phyloP scores from a whole-genome alignment of 495 filamentous ascomycete species.

The Astrothelium subdiscretum region DNA sequence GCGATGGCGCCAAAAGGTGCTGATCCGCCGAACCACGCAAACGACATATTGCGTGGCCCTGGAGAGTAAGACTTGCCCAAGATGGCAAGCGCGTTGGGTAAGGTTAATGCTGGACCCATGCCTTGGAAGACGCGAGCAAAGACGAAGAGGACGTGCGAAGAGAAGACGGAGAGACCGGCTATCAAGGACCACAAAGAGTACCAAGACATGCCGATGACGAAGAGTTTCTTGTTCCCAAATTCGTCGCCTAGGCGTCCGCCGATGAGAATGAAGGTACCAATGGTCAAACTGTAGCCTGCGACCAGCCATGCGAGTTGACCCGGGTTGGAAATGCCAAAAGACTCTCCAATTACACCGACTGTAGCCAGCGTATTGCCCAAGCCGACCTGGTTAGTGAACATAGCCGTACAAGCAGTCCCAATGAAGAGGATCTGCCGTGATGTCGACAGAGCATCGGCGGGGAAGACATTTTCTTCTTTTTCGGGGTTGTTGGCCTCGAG shows the following conservation, averaged over 20 bases:
- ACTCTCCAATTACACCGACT: constrained; percentile 1
- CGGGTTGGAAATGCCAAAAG: constrained; percentile 9
- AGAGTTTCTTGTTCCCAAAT: constrained; percentile 12
- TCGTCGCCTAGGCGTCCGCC: constrained; percentile 18
- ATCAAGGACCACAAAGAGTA: constrained; percentile 24
- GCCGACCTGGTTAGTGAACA: background rate
- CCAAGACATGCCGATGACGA: constrained; percentile 16
- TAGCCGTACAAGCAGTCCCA: background rate
- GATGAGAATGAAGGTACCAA: constrained; percentile 20
- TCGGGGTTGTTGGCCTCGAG: background rate
- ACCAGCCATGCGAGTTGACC: constrained; percentile 14
- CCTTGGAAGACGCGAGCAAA: constrained; percentile 26
- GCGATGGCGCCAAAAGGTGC: constrained; percentile 50
- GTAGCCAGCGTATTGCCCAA: background rate
- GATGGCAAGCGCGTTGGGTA: constrained; percentile 29
- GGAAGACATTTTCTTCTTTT: background rate
- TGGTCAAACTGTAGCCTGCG: constrained; percentile 17
- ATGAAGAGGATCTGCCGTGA: background rate
- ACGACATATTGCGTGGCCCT: constrained; percentile 45
- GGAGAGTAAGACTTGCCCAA: constrained; percentile 42
- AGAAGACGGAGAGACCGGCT: constrained; percentile 40
- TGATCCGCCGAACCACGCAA: constrained; percentile 51
- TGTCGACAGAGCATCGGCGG: background rate
- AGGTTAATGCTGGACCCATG: constrained; percentile 26
- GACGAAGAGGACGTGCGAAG: constrained; percentile 25